Percentiles rank a stretch among this genome's conserved stretches.
Evolutionary conservation across 108 stramenopile genomes (phyloP).

Genomic region (Pseudonitzschia delicatissima): DNA sequence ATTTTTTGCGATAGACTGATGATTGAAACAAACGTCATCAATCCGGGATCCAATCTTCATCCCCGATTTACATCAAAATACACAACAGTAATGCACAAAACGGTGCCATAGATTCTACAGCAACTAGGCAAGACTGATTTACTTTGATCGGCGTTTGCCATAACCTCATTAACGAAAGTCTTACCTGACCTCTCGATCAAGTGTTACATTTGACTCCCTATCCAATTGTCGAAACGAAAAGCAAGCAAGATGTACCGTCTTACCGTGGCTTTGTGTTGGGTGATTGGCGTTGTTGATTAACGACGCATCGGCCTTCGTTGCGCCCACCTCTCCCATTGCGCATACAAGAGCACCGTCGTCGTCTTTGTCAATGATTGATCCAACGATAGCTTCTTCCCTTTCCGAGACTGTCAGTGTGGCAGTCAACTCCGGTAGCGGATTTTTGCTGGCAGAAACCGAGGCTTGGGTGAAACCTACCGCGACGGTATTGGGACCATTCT

Average conservation of each 20-base stretch:
- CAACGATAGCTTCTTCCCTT: conserved; percentile 14
- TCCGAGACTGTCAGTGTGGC: conserved; percentile 7
- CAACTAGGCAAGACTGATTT: no score
- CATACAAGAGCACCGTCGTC: background rate
- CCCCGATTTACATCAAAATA: no score
- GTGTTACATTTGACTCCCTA: background rate
- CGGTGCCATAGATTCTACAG: no score
- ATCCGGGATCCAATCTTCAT: no score
- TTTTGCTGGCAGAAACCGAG: conserved; percentile 78
- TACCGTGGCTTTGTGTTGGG: background rate
- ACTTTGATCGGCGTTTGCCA: no score
- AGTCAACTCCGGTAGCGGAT: conserved; percentile 12
- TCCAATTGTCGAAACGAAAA: background rate
- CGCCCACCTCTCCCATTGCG: background rate
- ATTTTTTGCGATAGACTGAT: no score
- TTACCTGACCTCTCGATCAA: no score
- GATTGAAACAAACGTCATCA: no score
- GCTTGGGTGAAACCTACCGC: conserved; percentile 82
- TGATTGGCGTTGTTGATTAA: background rate
- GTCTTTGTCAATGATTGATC: conserved; percentile 7
- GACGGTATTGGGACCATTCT: conserved; percentile 62
- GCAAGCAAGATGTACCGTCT: background rate
- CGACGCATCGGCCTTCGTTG: background rate
- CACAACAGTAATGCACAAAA: no score
- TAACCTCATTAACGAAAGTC: no score